Percentiles rank a stretch among this genome's conserved stretches.
phyloP scores from a whole-genome alignment of 2,329 filamentous ascomycete genomes.

The Apiospora aurea region DNA sequence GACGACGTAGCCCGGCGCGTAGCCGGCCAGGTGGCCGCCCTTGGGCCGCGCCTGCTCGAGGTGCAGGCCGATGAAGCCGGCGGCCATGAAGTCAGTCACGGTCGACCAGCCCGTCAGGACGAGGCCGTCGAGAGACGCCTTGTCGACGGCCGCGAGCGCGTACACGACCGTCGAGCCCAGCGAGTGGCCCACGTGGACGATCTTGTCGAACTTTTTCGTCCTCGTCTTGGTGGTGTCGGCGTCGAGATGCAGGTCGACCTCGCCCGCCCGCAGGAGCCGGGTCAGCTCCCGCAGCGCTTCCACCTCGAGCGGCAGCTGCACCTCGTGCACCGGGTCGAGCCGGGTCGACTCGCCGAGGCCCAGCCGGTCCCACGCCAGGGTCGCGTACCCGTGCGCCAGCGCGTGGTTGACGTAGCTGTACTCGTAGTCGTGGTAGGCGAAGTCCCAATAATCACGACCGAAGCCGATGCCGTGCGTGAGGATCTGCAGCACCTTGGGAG shows the following conservation, averaged over 20 bases:
- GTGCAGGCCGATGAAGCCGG: slow-evolving; percentile 40
- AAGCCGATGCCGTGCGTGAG: slow-evolving; percentile 63
- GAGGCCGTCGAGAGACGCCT: slow-evolving; percentile 54
- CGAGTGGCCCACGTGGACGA: slow-evolving; percentile 69
- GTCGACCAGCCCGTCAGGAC: slow-evolving; percentile 67
- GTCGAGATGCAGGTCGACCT: slow-evolving; percentile 48
- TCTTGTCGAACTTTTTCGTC: slow-evolving; percentile 43
- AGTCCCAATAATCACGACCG: slow-evolving; percentile 68
- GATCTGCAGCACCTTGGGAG: slow-evolving; percentile 51
- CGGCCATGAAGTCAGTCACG: slow-evolving; percentile 49
- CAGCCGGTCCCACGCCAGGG: slow-evolving; percentile 67
- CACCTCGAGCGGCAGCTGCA: slow-evolving; percentile 66
- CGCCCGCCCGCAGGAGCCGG: slow-evolving; percentile 51
- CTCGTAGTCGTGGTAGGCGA: slow-evolving; percentile 62
- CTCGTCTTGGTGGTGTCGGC: slow-evolving; percentile 36
- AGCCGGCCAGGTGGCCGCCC: slow-evolving; percentile 32
- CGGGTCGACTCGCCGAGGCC: slow-evolving; percentile 66
- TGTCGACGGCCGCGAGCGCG: slow-evolving; percentile 49
- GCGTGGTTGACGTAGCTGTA: slow-evolving; percentile 68
- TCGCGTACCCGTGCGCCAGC: slow-evolving; percentile 63
- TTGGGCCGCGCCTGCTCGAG: slow-evolving; percentile 56
- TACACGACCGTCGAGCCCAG: slow-evolving; percentile 68
- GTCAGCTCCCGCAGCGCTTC: slow-evolving; percentile 64
- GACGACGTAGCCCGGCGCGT: slow-evolving; percentile 59
- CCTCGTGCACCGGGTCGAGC: slow-evolving; percentile 65